phyloP scores from a whole-genome alignment of 2,329 filamentous ascomycete genomes.

The Epicoccum nigrum region DNA sequence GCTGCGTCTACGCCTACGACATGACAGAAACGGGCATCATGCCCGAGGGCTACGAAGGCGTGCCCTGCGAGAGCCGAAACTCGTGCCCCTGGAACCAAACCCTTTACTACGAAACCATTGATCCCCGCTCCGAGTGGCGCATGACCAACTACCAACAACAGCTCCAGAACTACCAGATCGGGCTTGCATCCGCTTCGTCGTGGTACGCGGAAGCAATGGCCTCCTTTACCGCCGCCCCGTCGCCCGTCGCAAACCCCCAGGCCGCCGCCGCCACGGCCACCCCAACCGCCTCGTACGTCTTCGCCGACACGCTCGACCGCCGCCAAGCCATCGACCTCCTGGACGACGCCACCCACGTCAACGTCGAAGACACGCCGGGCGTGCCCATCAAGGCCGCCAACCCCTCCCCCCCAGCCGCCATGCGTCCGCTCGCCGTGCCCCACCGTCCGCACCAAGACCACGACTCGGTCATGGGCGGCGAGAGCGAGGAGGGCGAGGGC shows the following conservation, averaged over 20 bases:
- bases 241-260: slow-evolving; percentile 8
- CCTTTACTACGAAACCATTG: slow-evolving; percentile 50
- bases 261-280: slow-evolving; percentile 19
- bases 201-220: slow-evolving; percentile 38
- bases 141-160: slow-evolving; percentile 34
- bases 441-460: slow-evolving; percentile 15
- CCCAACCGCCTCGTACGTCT: slow-evolving; percentile 25
- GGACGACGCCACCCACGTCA: slow-evolving; percentile 27
- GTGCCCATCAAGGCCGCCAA: slow-evolving; percentile 8
- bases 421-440: slow-evolving; percentile 13
- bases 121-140: slow-evolving; percentile 41
- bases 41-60: slow-evolving; percentile 63
- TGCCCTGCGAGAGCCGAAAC: slow-evolving; percentile 53
- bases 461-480: slow-evolving; percentile 26
- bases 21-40: slow-evolving; percentile 64
- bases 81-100: slow-evolving; percentile 55
- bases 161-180: slow-evolving; percentile 45
- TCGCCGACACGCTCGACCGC: slow-evolving; percentile 31
- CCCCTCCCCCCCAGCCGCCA: slow-evolving; percentile 13
- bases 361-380: slow-evolving; percentile 7
- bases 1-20: slow-evolving; percentile 68
- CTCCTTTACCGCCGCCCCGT: slow-evolving; percentile 32
- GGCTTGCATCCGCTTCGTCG: slow-evolving; percentile 40
- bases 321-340: slow-evolving; percentile 36
- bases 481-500: slow-evolving; percentile 27